These are phyloP conservation scores for Fusarium heterosporum DNA, from an alignment of 2,329 filamentous ascomycete species.

Conservation along the genomic window DNA sequence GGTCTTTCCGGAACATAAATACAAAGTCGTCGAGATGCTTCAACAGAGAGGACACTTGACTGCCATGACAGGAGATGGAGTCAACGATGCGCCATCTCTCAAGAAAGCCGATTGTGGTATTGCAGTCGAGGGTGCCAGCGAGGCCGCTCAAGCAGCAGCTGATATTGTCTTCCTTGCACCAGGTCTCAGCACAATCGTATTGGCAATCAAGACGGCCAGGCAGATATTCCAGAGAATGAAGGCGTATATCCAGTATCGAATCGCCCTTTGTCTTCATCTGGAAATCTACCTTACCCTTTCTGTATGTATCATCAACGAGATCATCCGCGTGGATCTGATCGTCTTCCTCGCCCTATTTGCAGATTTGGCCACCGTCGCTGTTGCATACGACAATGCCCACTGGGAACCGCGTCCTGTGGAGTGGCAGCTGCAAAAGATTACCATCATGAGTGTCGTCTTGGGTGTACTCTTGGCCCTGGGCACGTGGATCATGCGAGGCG, in stretches of 20 bases:
- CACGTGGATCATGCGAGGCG: slow-evolving; percentile 2
- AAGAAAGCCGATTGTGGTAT: slow-evolving; percentile 32
- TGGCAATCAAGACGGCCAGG: slow-evolving; percentile 11
- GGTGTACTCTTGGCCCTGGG: slow-evolving; percentile 8
- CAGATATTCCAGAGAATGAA: slow-evolving; percentile 36
- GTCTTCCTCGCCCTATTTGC: slow-evolving; percentile 17
- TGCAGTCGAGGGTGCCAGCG: slow-evolving; percentile 21
- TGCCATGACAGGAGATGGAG: slow-evolving; percentile 29
- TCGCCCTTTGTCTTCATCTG: slow-evolving; percentile 17
- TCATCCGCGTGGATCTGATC: slow-evolving; percentile 13
- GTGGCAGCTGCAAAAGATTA: slow-evolving; percentile 30
- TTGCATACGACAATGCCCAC: slow-evolving; percentile 36
- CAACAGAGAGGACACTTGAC: slow-evolving; percentile 26
- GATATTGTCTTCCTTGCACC: slow-evolving; percentile 30
- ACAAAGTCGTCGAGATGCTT: slow-evolving; percentile 27
- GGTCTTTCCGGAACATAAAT: slow-evolving; percentile 26
- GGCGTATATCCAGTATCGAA: slow-evolving; percentile 35
- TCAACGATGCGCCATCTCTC: slow-evolving; percentile 18
- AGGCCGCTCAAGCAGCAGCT: slow-evolving; percentile 29
- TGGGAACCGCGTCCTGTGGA: slow-evolving; percentile 25
- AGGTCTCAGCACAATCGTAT: neutral
- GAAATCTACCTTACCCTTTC: slow-evolving; percentile 25
- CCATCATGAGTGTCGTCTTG: slow-evolving; percentile 25
- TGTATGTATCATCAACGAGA: slow-evolving; percentile 36
- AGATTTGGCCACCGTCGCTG: slow-evolving; percentile 21